Conservation (phyloP, 225 moss, liverwort and hornwort genomes). For the Neckera pumila region DNA sequence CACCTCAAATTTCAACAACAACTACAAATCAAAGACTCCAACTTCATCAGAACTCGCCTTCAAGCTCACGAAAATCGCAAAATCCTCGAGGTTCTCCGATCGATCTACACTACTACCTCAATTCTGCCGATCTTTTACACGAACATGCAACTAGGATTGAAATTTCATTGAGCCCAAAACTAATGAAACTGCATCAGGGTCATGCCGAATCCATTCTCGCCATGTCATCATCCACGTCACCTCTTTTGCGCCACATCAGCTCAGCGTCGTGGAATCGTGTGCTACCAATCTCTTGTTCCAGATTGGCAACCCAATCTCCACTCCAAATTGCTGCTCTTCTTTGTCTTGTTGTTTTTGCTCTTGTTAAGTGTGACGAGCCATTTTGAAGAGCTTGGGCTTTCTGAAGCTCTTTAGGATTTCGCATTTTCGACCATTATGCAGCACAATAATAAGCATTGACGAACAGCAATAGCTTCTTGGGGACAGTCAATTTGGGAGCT, state of each 20-base stretch:
- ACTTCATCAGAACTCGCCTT: background rate
- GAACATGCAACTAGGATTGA: background rate
- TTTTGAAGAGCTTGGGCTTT: background rate
- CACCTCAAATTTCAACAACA: background rate
- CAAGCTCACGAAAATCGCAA: background rate
- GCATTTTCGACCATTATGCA: background rate
- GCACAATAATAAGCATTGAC: background rate
- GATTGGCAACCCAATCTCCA: slow-evolving; percentile 4
- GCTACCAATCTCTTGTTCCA: background rate
- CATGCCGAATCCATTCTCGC: background rate
- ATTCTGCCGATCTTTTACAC: background rate
- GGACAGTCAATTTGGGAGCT: background rate
- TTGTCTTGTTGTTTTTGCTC: background rate
- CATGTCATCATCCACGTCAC: background rate
- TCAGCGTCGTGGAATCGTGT: background rate
- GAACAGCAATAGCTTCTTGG: no score
- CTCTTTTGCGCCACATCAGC: background rate
- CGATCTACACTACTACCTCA: background rate
- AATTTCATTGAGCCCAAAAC: background rate
- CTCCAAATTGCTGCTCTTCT: background rate
- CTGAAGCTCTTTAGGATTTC: background rate
- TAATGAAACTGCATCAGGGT: background rate
- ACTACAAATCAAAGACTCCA: background rate
- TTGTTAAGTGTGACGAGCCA: background rate
- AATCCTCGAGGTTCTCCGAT: background rate